phyloP scores from a whole-genome alignment of 2,329 filamentous ascomycete genomes.

The Stylonectria norvegica region DNA sequence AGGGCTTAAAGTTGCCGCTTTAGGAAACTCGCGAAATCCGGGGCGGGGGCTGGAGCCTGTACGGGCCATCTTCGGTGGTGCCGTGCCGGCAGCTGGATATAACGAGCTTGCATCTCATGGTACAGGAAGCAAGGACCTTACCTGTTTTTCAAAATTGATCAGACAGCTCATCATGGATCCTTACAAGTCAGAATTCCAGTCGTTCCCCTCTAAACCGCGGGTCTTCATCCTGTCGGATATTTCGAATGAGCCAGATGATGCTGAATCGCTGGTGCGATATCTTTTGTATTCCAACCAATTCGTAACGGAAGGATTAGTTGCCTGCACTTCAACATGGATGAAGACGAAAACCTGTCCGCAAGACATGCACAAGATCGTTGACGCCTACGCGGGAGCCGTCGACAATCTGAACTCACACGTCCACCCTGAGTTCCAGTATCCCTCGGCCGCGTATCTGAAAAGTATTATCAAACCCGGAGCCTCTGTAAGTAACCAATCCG shows the following conservation, averaged over 20 bases:
- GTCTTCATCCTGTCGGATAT: conserved; percentile 44
- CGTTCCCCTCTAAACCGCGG: conserved; percentile 29
- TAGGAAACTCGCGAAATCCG: background rate
- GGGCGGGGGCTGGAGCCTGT: background rate
- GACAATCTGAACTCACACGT: conserved; percentile 48
- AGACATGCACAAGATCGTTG: conserved; percentile 41
- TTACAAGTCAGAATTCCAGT: conserved; percentile 14
- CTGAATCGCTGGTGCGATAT: conserved; percentile 42
- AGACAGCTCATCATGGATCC: conserved; percentile 11
- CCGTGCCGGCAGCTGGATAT: conserved; percentile 5
- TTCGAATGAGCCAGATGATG: conserved; percentile 45
- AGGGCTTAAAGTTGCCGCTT: conserved; percentile 11
- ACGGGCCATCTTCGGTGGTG: background rate
- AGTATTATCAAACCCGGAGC: conserved; percentile 38
- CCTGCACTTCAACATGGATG: conserved; percentile 45
- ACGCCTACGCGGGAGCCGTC: conserved; percentile 41
- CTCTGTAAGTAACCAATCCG: conserved; percentile 18
- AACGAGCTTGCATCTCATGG: conserved; percentile 11
- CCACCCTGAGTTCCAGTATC: conserved; percentile 41
- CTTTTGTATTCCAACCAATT: conserved; percentile 46
- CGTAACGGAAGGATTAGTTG: conserved; percentile 43
- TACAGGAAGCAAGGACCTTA: background rate
- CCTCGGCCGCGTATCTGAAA: conserved; percentile 34
- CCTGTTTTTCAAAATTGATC: background rate
- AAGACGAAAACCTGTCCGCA: conserved; percentile 38